These are phyloP conservation scores for Geosmithia flava DNA, from an alignment of 2,329 filamentous ascomycete species.

Conservation along the genomic window DNA sequence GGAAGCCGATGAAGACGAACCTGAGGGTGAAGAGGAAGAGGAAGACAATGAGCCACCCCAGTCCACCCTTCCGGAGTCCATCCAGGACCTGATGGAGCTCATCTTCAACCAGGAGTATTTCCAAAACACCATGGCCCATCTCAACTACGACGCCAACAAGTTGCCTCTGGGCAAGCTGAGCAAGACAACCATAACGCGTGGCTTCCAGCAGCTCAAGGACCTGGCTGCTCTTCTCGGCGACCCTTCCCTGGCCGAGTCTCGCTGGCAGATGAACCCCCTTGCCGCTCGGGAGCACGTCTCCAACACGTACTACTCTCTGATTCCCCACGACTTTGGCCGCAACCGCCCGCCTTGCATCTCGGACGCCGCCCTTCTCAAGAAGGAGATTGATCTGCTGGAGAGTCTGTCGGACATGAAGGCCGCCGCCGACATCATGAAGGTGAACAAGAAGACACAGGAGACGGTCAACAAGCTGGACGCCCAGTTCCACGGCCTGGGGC, in stretches of 20 bases:
- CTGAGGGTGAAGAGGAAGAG: constrained; percentile 19
- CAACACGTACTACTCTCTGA: constrained; percentile 68
- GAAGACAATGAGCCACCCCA: constrained; percentile 24
- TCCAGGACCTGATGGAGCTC: constrained; percentile 61
- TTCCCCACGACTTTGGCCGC: constrained; percentile 72
- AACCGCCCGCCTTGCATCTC: constrained; percentile 58
- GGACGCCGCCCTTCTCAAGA: constrained; percentile 46
- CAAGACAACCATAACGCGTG: constrained; percentile 61
- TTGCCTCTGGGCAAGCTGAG: constrained; percentile 75
- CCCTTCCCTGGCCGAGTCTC: constrained; percentile 26
- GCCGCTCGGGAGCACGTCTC: constrained; percentile 50
- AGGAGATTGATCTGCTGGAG: constrained; percentile 69
- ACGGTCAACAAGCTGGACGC: constrained; percentile 55
- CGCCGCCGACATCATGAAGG: constrained; percentile 65
- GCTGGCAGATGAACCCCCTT: constrained; percentile 23
- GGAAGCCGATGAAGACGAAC: constrained; percentile 5
- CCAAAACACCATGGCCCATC: constrained; percentile 47
- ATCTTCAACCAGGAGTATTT: constrained; percentile 77
- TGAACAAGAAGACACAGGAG: constrained; percentile 33
- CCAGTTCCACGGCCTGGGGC: constrained; percentile 57
- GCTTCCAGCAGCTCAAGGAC: constrained; percentile 67
- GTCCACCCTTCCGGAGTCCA: constrained; percentile 44
- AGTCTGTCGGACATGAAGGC: constrained; percentile 79
- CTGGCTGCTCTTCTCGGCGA: constrained; percentile 55
- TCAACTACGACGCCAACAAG: constrained; percentile 66